Conservation (phyloP, 73 alveolate genomes). For the Tetrahymena borealis region DNA sequence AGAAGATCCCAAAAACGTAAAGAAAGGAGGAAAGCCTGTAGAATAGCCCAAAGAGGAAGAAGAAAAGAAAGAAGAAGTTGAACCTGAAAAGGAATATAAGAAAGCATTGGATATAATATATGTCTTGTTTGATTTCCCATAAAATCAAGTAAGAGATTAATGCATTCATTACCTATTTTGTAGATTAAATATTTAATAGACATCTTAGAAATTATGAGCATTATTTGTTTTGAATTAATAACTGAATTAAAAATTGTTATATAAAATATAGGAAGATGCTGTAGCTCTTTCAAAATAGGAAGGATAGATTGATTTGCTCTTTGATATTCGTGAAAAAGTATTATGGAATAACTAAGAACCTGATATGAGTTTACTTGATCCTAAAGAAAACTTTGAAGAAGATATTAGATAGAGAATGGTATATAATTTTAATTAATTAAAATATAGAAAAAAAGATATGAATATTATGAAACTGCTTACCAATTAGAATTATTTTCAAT, state of each 20-base stretch:
- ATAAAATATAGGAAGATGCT: background rate
- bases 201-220: background rate
- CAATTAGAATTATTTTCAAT: too few species aligned
- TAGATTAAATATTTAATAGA: background rate
- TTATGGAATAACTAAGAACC: constrained; percentile 22
- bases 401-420: constrained; percentile 38
- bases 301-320: constrained; percentile 19
- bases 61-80: constrained; percentile 8
- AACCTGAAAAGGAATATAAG: constrained; percentile 36
- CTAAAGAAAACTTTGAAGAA: constrained; percentile 21
- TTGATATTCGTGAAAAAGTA: constrained; percentile 23
- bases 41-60: constrained; percentile 20
- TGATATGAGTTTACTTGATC: constrained; percentile 31
- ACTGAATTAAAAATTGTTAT: background rate
- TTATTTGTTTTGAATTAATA: background rate
- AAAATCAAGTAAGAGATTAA: background rate
- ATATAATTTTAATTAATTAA: too few species aligned
- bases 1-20: constrained; percentile 35
- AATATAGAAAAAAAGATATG: too few species aligned
- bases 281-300: background rate
- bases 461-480: too few species aligned
- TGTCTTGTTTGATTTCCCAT: constrained; percentile 12
- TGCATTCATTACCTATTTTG: background rate
- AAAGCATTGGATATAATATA: constrained; percentile 26
- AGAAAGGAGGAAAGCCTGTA: constrained; percentile 30